These are phyloP conservation scores for Trifolium pratense DNA, from an alignment of 306 rosid species.

Conservation along the genomic window DNA sequence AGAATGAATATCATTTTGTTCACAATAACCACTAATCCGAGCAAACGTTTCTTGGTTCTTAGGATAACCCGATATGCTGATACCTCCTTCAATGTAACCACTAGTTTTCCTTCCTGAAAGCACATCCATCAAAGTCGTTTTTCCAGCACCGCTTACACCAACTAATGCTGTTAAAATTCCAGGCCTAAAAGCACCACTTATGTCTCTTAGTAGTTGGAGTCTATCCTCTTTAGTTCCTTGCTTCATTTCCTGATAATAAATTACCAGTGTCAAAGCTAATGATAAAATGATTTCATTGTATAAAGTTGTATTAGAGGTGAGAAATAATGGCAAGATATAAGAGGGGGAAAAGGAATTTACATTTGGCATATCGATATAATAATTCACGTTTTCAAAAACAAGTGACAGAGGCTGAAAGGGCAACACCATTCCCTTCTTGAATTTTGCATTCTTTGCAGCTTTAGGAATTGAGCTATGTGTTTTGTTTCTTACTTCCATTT, in stretches of 20 bases:
- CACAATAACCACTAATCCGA: constrained; percentile 59
- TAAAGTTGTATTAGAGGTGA: not conserved
- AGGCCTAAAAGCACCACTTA: constrained; percentile 57
- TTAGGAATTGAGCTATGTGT: constrained; percentile 9
- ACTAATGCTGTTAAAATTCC: constrained; percentile 57
- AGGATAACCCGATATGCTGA: constrained; percentile 53
- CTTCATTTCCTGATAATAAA: constrained; percentile 55
- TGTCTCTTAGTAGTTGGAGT: constrained; percentile 53
- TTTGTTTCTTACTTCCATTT: constrained; percentile 40
- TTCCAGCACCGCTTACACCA: constrained; percentile 63
- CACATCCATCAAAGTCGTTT: constrained; percentile 65
- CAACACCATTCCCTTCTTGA: constrained; percentile 57
- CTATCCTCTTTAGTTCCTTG: constrained; percentile 48
- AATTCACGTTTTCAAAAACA: constrained; percentile 53
- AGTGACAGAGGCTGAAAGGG: constrained; percentile 56
- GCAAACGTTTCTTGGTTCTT: constrained; percentile 59
- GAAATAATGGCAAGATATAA: not conserved
- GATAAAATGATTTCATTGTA: not conserved
- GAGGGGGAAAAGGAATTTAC: constrained; percentile 42
- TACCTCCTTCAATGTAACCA: constrained; percentile 56
- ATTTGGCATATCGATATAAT: constrained; percentile 54
- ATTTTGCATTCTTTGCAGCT: constrained; percentile 35
- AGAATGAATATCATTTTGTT: constrained; percentile 64
- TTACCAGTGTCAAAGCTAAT: constrained; percentile 12
- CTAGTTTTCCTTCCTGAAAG: constrained; percentile 59